A percentile compares a stretch with the other conserved stretches of the same genome.
Conservation (phyloP, 148 eudicot genomes). For the Rhododendron ovatum region DNA sequence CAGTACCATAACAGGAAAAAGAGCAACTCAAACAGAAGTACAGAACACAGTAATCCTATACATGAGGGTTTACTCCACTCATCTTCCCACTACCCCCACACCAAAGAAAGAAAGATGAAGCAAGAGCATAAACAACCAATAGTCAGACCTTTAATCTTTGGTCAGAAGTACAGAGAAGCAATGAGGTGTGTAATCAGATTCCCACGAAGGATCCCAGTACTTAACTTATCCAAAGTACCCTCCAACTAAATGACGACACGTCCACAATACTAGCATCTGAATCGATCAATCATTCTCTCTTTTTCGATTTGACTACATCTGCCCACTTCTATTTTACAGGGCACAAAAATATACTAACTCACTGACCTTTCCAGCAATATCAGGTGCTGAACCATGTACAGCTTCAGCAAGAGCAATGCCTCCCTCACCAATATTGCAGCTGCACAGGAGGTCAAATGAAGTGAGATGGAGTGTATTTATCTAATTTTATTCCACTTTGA, state of each 20-base stretch:
- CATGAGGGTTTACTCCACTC: background rate
- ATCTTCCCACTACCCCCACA: background rate
- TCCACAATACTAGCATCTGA: background rate
- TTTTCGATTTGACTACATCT: background rate
- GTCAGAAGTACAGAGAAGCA: background rate
- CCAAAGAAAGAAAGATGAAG: no score
- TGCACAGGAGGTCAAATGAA: slow-evolving; percentile 20
- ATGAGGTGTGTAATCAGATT: background rate
- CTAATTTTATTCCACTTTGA: background rate
- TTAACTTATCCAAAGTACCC: background rate
- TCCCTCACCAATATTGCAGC: slow-evolving; percentile 96
- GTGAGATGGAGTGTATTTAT: background rate
- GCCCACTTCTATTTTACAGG: background rate
- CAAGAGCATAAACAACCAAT: background rate
- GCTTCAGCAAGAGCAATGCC: slow-evolving; percentile 99
- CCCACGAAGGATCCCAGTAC: background rate
- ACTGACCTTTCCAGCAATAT: slow-evolving; percentile 96
- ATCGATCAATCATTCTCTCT: background rate
- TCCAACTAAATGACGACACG: background rate
- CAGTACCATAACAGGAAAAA: background rate
- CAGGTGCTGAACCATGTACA: slow-evolving; percentile 99
- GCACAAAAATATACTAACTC: background rate
- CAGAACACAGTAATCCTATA: background rate
- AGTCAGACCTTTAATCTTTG: background rate
- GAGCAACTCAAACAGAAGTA: background rate